A percentile compares a stretch with the other conserved stretches of the same genome.
Evolutionary conservation across 2,329 filamentous ascomycete genomes (phyloP).

Genomic region (Apiospora malaysiana): DNA sequence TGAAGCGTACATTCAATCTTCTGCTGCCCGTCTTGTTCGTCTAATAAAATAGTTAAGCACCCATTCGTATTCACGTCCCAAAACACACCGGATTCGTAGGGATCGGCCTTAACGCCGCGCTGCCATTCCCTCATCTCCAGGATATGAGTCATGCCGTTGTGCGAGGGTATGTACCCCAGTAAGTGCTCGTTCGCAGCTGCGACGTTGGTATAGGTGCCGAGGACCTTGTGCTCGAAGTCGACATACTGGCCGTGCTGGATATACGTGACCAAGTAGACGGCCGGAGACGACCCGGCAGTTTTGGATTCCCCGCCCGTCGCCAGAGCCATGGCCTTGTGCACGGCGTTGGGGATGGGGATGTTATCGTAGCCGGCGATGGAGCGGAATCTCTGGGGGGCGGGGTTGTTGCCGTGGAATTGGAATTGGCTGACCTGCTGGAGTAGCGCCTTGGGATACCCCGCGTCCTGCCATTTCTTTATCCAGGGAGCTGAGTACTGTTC

Average conservation of each 20-base stretch:
- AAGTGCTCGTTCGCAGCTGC: neutral
- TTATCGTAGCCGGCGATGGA: neutral
- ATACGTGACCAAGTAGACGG: slow-evolving; percentile 8
- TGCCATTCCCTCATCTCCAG: neutral
- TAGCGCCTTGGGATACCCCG: slow-evolving; percentile 3
- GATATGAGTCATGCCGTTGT: neutral
- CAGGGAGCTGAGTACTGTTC: neutral
- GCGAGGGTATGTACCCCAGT: neutral
- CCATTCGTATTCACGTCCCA: neutral
- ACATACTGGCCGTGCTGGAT: neutral
- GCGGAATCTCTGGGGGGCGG: neutral
- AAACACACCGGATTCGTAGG: neutral
- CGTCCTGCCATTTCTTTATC: neutral
- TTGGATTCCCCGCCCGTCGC: neutral
- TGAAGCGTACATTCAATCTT: neutral
- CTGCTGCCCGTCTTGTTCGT: neutral
- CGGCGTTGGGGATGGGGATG: neutral
- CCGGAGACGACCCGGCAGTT: neutral
- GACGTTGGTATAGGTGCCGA: neutral
- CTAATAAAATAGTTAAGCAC: neutral
- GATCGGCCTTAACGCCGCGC: neutral
- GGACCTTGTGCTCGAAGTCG: neutral
- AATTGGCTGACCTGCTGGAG: slow-evolving; percentile 9
- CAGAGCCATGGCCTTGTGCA: neutral
- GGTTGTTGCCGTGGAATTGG: no score